Evolutionary conservation across 768 basidiomycete species (phyloP).

Genomic region (Amanita molliuscula): DNA sequence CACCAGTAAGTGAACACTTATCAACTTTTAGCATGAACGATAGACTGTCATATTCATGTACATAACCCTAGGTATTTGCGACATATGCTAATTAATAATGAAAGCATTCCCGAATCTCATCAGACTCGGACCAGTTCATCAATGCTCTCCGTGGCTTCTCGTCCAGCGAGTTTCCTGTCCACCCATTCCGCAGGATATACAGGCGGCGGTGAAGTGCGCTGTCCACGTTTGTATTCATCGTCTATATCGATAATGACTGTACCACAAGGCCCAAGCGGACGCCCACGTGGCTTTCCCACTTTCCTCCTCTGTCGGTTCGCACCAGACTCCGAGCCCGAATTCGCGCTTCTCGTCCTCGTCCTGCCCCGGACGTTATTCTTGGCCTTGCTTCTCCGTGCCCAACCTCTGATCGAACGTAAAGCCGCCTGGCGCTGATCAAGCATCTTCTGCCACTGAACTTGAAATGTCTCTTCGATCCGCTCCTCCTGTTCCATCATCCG

Average conservation of each 20-base stretch:
- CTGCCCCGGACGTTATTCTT: not conserved
- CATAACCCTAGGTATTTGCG: no score
- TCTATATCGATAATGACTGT: not conserved
- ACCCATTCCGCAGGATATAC: constrained; percentile 1
- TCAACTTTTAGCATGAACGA: no score
- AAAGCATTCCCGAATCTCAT: no score
- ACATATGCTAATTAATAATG: no score
- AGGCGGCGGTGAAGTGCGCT: not conserved
- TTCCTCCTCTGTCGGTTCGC: not conserved
- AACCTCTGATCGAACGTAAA: not conserved
- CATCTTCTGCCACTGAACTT: constrained; percentile 3
- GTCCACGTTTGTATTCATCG: not conserved
- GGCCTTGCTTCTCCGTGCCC: not conserved
- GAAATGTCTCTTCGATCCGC: not conserved
- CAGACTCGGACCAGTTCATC: no score
- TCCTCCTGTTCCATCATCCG: not conserved
- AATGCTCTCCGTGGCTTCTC: constrained; percentile 1
- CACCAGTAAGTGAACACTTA: no score
- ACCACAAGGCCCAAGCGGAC: constrained; percentile 1
- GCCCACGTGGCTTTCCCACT: not conserved
- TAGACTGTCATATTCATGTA: no score
- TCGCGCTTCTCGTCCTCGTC: not conserved
- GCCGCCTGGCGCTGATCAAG: not conserved
- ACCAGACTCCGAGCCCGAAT: not conserved
- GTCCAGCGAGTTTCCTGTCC: not conserved